Conservation (phyloP, 495 filamentous ascomycete species). For the Chaetomidium leptoderma region DNA sequence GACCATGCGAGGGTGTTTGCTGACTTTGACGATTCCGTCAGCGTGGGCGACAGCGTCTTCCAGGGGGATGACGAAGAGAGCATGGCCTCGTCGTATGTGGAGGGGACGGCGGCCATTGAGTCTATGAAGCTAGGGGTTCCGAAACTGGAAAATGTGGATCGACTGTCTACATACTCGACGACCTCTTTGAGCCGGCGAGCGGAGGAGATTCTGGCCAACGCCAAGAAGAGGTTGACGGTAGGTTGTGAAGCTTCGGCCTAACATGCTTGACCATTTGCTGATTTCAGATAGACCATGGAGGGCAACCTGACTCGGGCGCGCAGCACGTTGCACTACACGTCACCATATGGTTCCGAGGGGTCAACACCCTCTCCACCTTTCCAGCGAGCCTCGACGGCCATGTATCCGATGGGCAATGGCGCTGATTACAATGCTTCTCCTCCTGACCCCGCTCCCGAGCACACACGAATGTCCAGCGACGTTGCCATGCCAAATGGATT, state of each 20-base stretch:
- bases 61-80: slow-evolving; percentile 59
- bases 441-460: slow-evolving; percentile 26
- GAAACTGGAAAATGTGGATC: slow-evolving; percentile 29
- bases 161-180: slow-evolving; percentile 53
- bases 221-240: slow-evolving; percentile 82
- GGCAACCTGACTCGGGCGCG: slow-evolving; percentile 79
- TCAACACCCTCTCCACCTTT: slow-evolving; percentile 45
- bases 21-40: slow-evolving; percentile 54
- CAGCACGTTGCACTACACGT: slow-evolving; percentile 60
- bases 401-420: slow-evolving; percentile 24
- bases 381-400: slow-evolving; percentile 34
- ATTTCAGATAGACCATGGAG: slow-evolving; percentile 72
- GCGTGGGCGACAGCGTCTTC: slow-evolving; percentile 54
- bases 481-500: slow-evolving; percentile 38
- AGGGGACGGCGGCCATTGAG: slow-evolving; percentile 33
- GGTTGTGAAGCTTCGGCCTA: slow-evolving; percentile 27
- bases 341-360: slow-evolving; percentile 51
- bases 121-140: slow-evolving; percentile 24
- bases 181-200: slow-evolving; percentile 74
- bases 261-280: not conserved
- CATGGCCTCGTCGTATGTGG: slow-evolving; percentile 48
- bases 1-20: slow-evolving; percentile 44
- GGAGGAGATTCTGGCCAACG: slow-evolving; percentile 84
- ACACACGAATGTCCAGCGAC: slow-evolving; percentile 44
- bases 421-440: slow-evolving; percentile 12